Evolutionary conservation across 345 rosid species (phyloP).

Genomic region (Mangifera indica): DNA sequence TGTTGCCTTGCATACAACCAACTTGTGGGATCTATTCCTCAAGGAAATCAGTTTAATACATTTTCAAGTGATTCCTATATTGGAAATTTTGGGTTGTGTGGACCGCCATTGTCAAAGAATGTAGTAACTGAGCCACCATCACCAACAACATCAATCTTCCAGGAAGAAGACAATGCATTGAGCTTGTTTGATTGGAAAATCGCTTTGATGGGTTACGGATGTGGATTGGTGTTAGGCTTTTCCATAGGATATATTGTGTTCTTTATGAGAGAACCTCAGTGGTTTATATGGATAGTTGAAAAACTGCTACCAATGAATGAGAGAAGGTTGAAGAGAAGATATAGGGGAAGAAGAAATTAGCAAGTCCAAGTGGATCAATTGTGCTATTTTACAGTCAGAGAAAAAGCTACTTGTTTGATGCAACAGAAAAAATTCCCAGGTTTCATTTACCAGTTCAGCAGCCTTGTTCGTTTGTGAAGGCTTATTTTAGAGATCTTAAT

Average conservation of each 20-base stretch:
- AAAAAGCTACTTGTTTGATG: no score
- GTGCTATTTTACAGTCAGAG: background rate
- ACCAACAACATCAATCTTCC: background rate
- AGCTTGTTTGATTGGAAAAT: slow-evolving; percentile 16
- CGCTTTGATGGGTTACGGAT: slow-evolving; percentile 8
- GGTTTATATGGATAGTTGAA: slow-evolving; percentile 9
- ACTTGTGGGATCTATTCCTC: slow-evolving; percentile 1
- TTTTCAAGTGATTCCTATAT: no score
- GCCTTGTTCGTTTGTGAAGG: no score
- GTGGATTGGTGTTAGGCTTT: slow-evolving; percentile 8
- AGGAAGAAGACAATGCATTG: background rate
- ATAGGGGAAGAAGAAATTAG: background rate
- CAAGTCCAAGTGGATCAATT: background rate
- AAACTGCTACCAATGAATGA: background rate
- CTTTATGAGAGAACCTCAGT: background rate
- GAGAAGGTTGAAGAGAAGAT: background rate
- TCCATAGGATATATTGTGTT: background rate
- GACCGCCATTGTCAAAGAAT: slow-evolving; percentile 4
- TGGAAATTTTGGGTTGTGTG: background rate
- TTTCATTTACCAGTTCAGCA: no score
- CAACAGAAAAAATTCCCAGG: no score
- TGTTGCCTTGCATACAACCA: background rate
- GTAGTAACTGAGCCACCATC: background rate
- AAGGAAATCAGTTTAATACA: slow-evolving; percentile 5
- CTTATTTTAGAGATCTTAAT: no score